Evolutionary conservation across 2,329 filamentous ascomycete genomes (phyloP), one percentile per base, ranked within the genome.

Genomic region (Fusarium xyrophilum): DNA sequence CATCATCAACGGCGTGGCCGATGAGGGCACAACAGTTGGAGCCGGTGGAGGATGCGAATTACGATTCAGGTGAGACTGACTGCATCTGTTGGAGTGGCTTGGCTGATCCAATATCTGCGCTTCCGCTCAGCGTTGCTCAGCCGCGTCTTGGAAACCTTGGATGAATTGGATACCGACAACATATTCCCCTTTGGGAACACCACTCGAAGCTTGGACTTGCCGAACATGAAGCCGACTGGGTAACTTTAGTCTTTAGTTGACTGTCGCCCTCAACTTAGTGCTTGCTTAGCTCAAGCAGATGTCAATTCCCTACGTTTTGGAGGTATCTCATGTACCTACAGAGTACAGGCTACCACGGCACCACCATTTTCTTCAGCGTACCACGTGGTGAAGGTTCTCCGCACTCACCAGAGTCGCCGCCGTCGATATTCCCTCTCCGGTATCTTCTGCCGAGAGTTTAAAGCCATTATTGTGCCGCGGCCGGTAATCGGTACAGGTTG

Each of bases 381-480:
- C 52, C 65, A 69, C 66, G 65, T 67, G 53, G 56, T 50, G n/a
- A 51, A 48, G 32, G 17, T 51, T 68, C 65, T 65, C 65, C 65
- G 65, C 65, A 62, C 25, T 36, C 52, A 52, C 35, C 28, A 53
- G n/a, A 33, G 28, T 65, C 27, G 53, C 27, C 14, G 48, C 30
- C 14, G 27, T 63, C 44, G 19, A 27, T 47, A 25, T 47, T 61
- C 35, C 56, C 39, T 36, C 33, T 52, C 44, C 43, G 12, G 64
- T 52, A 38, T 27, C 13, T 56, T 44, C n/a, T 55, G 55, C 50
- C 62, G 47, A 65, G 46, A 56, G 48, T 42, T 44, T 44, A 52
- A 50, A 47, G 33, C n/a, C 42, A 21, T 23, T 46, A 21, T 23
- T 46, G n/a, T 48, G 63, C 56, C 48, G 61, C 40, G 47, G 59